Evolutionary conservation across 768 basidiomycete species (phyloP).

Genomic region (Calocybe gangraenosa): DNA sequence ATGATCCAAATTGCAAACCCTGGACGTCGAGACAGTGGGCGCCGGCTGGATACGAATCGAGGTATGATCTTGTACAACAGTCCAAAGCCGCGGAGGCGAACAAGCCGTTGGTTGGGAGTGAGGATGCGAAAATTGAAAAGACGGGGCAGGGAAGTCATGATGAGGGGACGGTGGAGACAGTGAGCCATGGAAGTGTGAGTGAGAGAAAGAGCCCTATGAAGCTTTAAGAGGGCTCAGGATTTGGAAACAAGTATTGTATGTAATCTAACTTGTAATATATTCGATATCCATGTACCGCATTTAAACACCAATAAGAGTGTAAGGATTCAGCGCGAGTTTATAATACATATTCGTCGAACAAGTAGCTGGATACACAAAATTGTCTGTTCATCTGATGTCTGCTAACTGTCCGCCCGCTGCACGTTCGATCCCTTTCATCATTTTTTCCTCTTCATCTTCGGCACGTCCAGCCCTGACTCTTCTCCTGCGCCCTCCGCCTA

Average conservation of each 20-base stretch:
- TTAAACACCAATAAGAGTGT: too few relatives aligned
- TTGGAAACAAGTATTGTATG: too few relatives aligned
- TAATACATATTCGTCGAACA: too few relatives aligned
- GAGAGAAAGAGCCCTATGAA: neutral
- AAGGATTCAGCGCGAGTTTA: too few relatives aligned
- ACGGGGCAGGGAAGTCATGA: neutral
- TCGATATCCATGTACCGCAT: too few relatives aligned
- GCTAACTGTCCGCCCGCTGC: constrained; percentile 58
- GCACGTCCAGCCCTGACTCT: constrained; percentile 47
- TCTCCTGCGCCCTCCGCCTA: constrained; percentile 40
- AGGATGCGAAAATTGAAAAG: constrained; percentile 8
- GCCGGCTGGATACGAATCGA: constrained; percentile 47
- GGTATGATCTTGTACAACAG: constrained; percentile 42
- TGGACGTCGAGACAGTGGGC: constrained; percentile 64
- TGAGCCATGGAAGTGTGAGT: neutral
- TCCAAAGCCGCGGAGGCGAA: constrained; percentile 35
- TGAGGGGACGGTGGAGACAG: neutral
- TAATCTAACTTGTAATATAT: too few relatives aligned
- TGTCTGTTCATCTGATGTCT: constrained; percentile 27
- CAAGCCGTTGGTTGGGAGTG: constrained; percentile 16
- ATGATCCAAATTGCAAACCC: constrained; percentile 57
- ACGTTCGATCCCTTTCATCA: constrained; percentile 54
- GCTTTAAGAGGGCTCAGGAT: too few relatives aligned
- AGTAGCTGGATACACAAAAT: too few relatives aligned
- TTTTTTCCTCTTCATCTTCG: constrained; percentile 22